Conservation (phyloP, 225 moss, liverwort and hornwort genomes). For the Straminergon stramineum region DNA sequence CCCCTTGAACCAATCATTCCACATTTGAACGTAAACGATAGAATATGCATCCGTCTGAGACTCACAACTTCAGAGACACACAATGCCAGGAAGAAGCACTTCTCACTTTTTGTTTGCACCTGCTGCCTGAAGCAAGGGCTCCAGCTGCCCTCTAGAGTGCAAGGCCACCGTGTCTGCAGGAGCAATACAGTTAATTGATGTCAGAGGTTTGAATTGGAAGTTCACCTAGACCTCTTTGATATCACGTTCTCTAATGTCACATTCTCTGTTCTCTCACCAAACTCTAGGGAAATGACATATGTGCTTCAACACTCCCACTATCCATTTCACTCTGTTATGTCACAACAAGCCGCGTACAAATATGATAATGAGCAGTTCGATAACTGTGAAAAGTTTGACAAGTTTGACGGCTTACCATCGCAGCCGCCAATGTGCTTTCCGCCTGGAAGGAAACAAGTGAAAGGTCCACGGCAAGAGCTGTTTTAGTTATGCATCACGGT, state of each 20-base stretch:
- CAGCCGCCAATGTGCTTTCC: slow-evolving; percentile 57
- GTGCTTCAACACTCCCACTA: not conserved
- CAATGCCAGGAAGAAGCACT: not conserved
- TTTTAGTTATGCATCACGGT: not conserved
- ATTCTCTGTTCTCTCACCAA: not conserved
- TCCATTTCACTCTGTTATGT: not conserved
- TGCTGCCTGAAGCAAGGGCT: slow-evolving; percentile 39
- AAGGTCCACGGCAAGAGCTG: not conserved
- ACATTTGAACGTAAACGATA: not conserved
- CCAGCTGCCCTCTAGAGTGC: slow-evolving; percentile 34
- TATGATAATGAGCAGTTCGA: not conserved
- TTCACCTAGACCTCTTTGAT: not conserved
- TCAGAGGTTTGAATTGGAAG: not conserved
- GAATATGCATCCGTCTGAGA: not conserved
- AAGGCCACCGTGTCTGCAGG: slow-evolving; percentile 36
- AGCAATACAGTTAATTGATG: not conserved
- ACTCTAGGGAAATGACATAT: not conserved
- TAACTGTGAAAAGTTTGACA: not conserved
- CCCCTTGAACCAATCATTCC: not conserved
- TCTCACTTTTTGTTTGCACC: slow-evolving; percentile 25
- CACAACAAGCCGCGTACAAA: not conserved
- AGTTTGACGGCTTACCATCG: slow-evolving; percentile 19
- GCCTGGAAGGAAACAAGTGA: slow-evolving; percentile 6
- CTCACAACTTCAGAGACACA: not conserved
- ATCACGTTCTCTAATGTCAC: not conserved